Conservation (phyloP, 805 yeast species). For the Lipomyces spencermartinsiae region DNA sequence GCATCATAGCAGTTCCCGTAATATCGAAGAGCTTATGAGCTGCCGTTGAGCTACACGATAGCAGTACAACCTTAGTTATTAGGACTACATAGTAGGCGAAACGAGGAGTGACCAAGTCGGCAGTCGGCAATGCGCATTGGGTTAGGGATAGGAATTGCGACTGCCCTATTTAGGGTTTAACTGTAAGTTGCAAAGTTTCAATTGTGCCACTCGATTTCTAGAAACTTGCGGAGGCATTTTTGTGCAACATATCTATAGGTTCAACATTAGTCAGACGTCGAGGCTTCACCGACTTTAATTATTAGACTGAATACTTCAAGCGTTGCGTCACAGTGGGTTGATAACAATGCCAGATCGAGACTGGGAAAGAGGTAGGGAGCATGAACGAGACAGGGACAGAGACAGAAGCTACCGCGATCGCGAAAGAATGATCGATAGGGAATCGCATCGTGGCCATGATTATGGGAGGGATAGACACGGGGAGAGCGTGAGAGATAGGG, state of each 20-base stretch:
- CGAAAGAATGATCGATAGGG: constrained; percentile 14
- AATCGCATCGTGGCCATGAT: background rate
- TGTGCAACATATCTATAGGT: background rate
- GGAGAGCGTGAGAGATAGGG: constrained; percentile 14
- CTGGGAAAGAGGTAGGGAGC: constrained; percentile 7
- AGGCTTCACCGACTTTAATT: background rate
- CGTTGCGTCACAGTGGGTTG: background rate
- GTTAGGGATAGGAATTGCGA: too few species aligned
- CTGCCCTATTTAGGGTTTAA: background rate
- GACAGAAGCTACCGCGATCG: constrained; percentile 17
- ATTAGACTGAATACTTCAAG: background rate
- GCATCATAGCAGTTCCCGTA: too few species aligned
- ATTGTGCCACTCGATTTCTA: background rate
- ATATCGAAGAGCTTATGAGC: too few species aligned
- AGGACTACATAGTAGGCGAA: too few species aligned
- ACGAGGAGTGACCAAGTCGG: too few species aligned
- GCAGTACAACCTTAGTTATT: too few species aligned
- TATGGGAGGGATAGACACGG: constrained; percentile 5
- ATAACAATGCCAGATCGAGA: constrained; percentile 3
- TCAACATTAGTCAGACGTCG: background rate
- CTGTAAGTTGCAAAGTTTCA: background rate
- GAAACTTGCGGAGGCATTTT: background rate
- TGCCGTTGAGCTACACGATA: too few species aligned
- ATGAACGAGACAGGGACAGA: constrained; percentile 16
- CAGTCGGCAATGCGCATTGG: too few species aligned